Evolutionary conservation across 345 rosid species (phyloP).

Genomic region (Eutrema japonicum): DNA sequence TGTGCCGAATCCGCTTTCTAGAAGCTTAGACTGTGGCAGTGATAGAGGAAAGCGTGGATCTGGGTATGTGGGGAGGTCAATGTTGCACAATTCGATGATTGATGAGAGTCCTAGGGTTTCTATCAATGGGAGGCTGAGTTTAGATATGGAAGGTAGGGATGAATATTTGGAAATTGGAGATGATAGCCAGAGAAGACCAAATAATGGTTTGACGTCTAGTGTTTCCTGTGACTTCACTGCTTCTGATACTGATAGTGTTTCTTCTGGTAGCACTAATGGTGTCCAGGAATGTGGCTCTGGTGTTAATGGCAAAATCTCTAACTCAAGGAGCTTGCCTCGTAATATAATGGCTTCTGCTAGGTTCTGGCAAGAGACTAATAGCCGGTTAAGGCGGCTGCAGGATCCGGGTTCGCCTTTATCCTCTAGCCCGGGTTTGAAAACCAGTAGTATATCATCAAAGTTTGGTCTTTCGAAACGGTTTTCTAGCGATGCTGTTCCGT

Average conservation of each 20-base stretch:
- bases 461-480: slow-evolving; percentile 72
- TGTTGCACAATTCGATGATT: slow-evolving; percentile 63
- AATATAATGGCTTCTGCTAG: slow-evolving; percentile 74
- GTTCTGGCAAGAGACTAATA: slow-evolving; percentile 99
- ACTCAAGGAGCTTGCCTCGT: slow-evolving; percentile 61
- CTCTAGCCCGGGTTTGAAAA: slow-evolving; percentile 67
- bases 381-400: slow-evolving; percentile 87
- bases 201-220: slow-evolving; percentile 52
- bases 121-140: slow-evolving; percentile 55
- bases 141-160: slow-evolving; percentile 54
- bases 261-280: slow-evolving; percentile 73
- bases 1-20: slow-evolving; percentile 56
- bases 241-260: slow-evolving; percentile 88
- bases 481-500: slow-evolving; percentile 60
- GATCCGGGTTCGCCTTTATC: slow-evolving; percentile 85
- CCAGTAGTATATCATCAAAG: slow-evolving; percentile 59
- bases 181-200: slow-evolving; percentile 46
- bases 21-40: slow-evolving; percentile 72
- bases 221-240: slow-evolving; percentile 63
- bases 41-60: slow-evolving; percentile 74
- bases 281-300: slow-evolving; percentile 57
- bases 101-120: slow-evolving; percentile 56
- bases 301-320: slow-evolving; percentile 51
- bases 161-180: slow-evolving; percentile 42
- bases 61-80: slow-evolving; percentile 56